Percentiles rank a stretch among this genome's conserved stretches.
Evolutionary conservation across 306 rosid species (phyloP).

Genomic region (Rosa lucieae): DNA sequence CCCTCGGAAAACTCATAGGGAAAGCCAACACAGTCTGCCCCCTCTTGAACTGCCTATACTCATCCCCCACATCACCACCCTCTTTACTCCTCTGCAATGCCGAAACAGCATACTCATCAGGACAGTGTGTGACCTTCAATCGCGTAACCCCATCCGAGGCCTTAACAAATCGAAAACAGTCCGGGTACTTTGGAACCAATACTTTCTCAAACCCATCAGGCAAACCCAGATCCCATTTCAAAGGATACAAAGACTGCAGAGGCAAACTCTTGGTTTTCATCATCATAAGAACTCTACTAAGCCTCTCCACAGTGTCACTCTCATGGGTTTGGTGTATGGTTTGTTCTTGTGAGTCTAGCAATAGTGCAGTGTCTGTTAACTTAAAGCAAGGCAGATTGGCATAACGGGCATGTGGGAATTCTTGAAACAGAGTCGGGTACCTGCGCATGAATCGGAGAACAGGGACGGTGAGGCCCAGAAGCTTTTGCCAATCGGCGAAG

Average conservation of each 20-base stretch:
- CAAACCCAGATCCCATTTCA: constrained; percentile 86
- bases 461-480: constrained; percentile 88
- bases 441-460: constrained; percentile 88
- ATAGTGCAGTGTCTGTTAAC: constrained; percentile 64
- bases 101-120: constrained; percentile 64
- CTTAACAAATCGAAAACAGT: constrained; percentile 51
- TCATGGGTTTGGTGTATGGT: constrained; percentile 49
- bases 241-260: constrained; percentile 48
- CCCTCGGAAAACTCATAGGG: constrained; percentile 81
- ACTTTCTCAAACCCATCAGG: constrained; percentile 70
- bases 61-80: constrained; percentile 34
- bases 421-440: constrained; percentile 78
- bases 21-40: constrained; percentile 66
- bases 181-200: constrained; percentile 58
- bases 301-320: constrained; percentile 51
- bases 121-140: constrained; percentile 48
- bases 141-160: constrained; percentile 49
- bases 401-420: constrained; percentile 84
- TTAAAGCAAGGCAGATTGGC: constrained; percentile 68
- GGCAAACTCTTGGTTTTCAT: constrained; percentile 46
- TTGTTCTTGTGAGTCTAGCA: constrained; percentile 64
- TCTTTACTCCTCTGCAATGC: constrained; percentile 68
- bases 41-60: constrained; percentile 66
- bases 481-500: constrained; percentile 78
- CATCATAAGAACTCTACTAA: constrained; percentile 82